phyloP scores from a whole-genome alignment of 345 rosid species.

The Euphorbia peplus region DNA sequence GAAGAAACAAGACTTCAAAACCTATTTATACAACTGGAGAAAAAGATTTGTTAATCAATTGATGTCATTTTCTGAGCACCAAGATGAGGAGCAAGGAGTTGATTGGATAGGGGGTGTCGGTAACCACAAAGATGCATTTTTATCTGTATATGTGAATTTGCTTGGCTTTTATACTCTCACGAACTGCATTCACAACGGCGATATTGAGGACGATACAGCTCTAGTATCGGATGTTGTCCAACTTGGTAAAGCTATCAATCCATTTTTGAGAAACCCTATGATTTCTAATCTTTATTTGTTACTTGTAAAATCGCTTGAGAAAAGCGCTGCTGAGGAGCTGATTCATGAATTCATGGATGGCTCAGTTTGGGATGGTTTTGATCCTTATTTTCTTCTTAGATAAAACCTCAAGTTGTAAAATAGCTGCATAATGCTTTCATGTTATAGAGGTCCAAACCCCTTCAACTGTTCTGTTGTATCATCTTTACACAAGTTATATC shows the following conservation, averaged over 20 bases:
- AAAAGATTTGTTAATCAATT: conserved; percentile 49
- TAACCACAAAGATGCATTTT: conserved; percentile 87
- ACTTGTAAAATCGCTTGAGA: conserved; percentile 50
- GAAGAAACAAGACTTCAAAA: conserved; percentile 22
- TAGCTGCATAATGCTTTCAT: conserved; percentile 7
- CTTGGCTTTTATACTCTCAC: conserved; percentile 75
- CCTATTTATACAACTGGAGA: conserved; percentile 57
- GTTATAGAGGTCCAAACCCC: neutral
- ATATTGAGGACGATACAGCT: conserved; percentile 26
- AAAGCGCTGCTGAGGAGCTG: conserved; percentile 21
- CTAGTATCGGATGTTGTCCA: conserved; percentile 41
- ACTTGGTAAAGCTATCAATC: conserved; percentile 52
- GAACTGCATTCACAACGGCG: conserved; percentile 44
- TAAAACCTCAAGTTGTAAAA: conserved; percentile 20
- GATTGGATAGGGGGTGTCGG: conserved; percentile 81
- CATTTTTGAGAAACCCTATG: conserved; percentile 68
- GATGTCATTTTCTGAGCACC: conserved; percentile 49
- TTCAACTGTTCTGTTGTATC: too few species aligned
- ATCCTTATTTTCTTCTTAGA: conserved; percentile 77
- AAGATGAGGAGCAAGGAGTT: conserved; percentile 30
- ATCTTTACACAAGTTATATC: too few species aligned
- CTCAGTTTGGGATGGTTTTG: conserved; percentile 58
- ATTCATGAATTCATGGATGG: conserved; percentile 18
- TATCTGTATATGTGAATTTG: conserved; percentile 76
- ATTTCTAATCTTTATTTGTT: conserved; percentile 55